phyloP scores from a whole-genome alignment of 208 protist genomes.

The Trypanosoma scelopori region DNA sequence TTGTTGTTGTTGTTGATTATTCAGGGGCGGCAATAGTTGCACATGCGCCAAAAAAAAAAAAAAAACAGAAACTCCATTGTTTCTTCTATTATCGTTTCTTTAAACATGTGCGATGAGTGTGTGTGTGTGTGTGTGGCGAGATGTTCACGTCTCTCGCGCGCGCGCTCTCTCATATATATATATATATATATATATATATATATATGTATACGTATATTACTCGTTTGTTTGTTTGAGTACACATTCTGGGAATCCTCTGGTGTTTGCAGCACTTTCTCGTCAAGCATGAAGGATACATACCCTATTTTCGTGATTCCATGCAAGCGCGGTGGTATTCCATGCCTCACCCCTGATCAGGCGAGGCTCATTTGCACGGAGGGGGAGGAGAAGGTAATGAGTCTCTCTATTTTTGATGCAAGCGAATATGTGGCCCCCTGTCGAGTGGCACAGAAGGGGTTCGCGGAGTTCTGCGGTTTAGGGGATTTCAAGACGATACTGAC shows the following conservation, averaged over 20 bases:
- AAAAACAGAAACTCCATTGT: too few species aligned
- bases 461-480: constrained; percentile 54
- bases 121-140: too few species aligned
- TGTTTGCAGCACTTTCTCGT: background rate
- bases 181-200: background rate
- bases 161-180: constrained; percentile 11
- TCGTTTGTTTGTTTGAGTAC: background rate
- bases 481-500: constrained; percentile 67
- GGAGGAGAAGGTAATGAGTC: constrained; percentile 58
- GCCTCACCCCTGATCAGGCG: constrained; percentile 64
- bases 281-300: constrained; percentile 4
- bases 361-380: constrained; percentile 44
- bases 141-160: too few species aligned
- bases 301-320: constrained; percentile 69
- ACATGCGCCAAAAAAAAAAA: background rate
- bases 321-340: constrained; percentile 52
- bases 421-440: constrained; percentile 51
- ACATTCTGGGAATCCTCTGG: background rate
- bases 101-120: too few species aligned
- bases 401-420: constrained; percentile 71
- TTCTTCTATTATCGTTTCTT: too few species aligned
- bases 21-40: background rate
- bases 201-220: background rate
- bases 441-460: constrained; percentile 35
- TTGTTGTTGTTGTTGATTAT: background rate